Evolutionary conservation across 106 monocot genomes (phyloP), one percentile per base, ranked within the genome.

Genomic region (Vanilla planifolia): DNA sequence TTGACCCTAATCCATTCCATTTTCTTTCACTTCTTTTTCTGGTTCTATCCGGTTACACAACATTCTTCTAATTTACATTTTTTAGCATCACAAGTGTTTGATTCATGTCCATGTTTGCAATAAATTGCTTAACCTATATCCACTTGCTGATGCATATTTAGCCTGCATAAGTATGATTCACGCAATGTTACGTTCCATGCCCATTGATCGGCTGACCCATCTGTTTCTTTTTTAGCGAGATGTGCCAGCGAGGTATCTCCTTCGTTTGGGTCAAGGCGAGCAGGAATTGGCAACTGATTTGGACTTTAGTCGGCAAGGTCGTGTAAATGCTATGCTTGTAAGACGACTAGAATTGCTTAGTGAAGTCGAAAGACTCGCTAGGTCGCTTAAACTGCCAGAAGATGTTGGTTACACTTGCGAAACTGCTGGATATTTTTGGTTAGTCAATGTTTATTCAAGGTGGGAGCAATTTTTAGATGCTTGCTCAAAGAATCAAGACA

Each of bases 251-350:
- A 79, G 98, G 50, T 99, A 99, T 66, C 85, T 99, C 44, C 98
- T 99, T 39, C 84, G 98, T 3, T 72, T 99, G 37, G 98, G 98
- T 75, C 98, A 99, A 66, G 98, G 98, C 34, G 98, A 99, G 59
- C 98, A 99, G 66, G 98, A 99, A 56, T 77, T 99, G 39, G 98
- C 98, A 33, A 99, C 98, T 7, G 98, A 92, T 85, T 88, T 99
- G 58, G 98, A 99, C 60, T 99, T 99, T 60, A 99, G 98, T 35
- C 80, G 98, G 35, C 98, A 99, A 71, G 98, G 98, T 19, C 92
- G 92, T 67, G 98, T 99, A 23, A 99, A 99, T 63, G 80, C 91
- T 10, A 99, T 99, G 98, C 98, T 99, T 60, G 92, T 99, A 0
- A 72, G 98, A 2, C 76, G 98, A 33, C 60, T 99, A 43, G 92